phyloP scores from a whole-genome alignment of 352 stramenopile species.

The Globisporangium recalcitrans region DNA sequence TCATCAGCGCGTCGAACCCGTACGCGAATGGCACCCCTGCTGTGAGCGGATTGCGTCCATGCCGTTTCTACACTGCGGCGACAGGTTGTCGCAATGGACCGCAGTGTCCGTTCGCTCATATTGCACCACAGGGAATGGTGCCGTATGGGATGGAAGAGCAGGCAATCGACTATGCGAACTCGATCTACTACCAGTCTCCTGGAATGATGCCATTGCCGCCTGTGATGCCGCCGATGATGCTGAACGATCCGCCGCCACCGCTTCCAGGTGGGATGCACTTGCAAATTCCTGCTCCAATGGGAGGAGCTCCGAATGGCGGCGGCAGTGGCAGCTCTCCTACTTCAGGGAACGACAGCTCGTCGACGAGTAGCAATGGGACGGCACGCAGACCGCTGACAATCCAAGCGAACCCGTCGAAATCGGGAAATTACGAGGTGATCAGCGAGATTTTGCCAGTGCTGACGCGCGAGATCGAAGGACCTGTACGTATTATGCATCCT shows the following conservation, averaged over 20 bases:
- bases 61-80: conserved; percentile 50
- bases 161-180: conserved; percentile 18
- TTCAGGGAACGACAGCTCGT: conserved; percentile 7
- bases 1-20: conserved; percentile 30
- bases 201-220: conserved; percentile 16
- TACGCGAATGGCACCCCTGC: conserved; percentile 24
- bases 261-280: background rate
- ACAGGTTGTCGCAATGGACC: conserved; percentile 62
- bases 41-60: conserved; percentile 23
- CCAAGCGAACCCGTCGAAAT: conserved; percentile 60
- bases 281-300: conserved; percentile 11
- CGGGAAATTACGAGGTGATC: conserved; percentile 61
- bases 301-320: background rate
- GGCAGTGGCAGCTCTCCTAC: conserved; percentile 17
- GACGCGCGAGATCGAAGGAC: conserved; percentile 72
- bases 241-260: conserved; percentile 16
- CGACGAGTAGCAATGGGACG: conserved; percentile 4
- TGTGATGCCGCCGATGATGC: conserved; percentile 26
- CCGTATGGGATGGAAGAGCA: conserved; percentile 21
- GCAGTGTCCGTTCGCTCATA: conserved; percentile 53
- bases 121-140: conserved; percentile 12
- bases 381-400: conserved; percentile 48
- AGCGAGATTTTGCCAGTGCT: conserved; percentile 72
- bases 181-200: conserved; percentile 17
- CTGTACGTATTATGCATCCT: conserved; percentile 26